Percentiles rank a stretch among this genome's conserved stretches.
Conservation (phyloP, 108 stramenopile species). For the Nitzschia sp. region DNA sequence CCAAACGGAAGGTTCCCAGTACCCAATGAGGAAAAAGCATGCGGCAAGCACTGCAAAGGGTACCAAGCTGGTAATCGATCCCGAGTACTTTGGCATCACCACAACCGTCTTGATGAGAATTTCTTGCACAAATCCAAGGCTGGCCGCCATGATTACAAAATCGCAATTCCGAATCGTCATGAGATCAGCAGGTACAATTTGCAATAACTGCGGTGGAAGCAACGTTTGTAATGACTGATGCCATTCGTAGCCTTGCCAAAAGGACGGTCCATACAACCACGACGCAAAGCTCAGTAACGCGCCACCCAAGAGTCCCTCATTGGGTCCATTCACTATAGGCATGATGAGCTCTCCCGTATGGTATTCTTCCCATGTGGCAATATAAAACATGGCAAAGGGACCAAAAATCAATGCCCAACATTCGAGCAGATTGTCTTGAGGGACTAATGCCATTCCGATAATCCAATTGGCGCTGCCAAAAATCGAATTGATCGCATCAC, state of each 20-base stretch:
- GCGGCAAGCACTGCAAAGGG: slow-evolving; percentile 49
- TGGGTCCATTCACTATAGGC: slow-evolving; percentile 86
- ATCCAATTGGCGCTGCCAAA: slow-evolving; percentile 86
- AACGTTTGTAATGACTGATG: slow-evolving; percentile 35
- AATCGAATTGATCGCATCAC: slow-evolving; percentile 90
- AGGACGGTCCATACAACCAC: slow-evolving; percentile 43
- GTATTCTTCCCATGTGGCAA: slow-evolving; percentile 89
- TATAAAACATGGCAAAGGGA: slow-evolving; percentile 72
- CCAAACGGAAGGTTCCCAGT: slow-evolving; percentile 39
- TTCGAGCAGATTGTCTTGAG: slow-evolving; percentile 36
- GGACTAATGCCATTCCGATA: slow-evolving; percentile 55
- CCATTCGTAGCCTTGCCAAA: slow-evolving; percentile 64
- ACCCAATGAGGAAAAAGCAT: slow-evolving; percentile 45
- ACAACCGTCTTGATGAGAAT: slow-evolving; percentile 41
- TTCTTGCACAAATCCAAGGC: slow-evolving; percentile 57
- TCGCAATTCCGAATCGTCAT: slow-evolving; percentile 55
- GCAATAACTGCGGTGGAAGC: neutral
- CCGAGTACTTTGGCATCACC: slow-evolving; percentile 45
- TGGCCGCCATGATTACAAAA: slow-evolving; percentile 42
- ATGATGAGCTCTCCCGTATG: slow-evolving; percentile 77
- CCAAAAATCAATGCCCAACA: slow-evolving; percentile 52
- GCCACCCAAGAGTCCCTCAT: slow-evolving; percentile 72
- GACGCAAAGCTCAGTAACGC: slow-evolving; percentile 62
- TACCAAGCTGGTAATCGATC: slow-evolving; percentile 26
- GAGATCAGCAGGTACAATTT: slow-evolving; percentile 17